Evolutionary conservation across 2,329 filamentous ascomycete species (phyloP).

Genomic region (Septoria linicola): DNA sequence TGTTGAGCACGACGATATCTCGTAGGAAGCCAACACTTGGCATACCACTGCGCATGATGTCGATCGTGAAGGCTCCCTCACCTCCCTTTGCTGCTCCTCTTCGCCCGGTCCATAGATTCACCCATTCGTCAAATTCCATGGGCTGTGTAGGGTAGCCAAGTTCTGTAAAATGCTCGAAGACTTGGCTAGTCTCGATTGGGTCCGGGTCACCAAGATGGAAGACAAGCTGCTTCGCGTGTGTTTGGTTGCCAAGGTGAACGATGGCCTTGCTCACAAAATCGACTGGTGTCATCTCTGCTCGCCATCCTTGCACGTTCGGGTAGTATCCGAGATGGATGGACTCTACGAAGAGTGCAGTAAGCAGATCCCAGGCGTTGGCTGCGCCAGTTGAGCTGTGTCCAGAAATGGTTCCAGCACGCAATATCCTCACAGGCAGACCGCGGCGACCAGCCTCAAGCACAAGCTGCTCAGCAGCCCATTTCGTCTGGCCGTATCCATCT

Average conservation of each 20-base stretch:
- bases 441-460: slow-evolving; percentile 67
- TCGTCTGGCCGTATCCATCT: slow-evolving; percentile 76
- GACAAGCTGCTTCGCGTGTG: slow-evolving; percentile 60
- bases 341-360: slow-evolving; percentile 74
- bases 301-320: slow-evolving; percentile 72
- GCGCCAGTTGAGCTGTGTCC: slow-evolving; percentile 73
- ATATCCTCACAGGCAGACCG: slow-evolving; percentile 68
- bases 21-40: slow-evolving; percentile 69
- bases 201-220: slow-evolving; percentile 74
- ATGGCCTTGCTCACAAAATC: slow-evolving; percentile 78
- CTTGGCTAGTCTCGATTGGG: slow-evolving; percentile 63
- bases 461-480: slow-evolving; percentile 77
- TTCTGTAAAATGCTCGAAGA: slow-evolving; percentile 64
- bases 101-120: slow-evolving; percentile 69
- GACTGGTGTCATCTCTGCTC: slow-evolving; percentile 79
- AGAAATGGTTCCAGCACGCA: slow-evolving; percentile 73
- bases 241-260: slow-evolving; percentile 65
- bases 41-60: slow-evolving; percentile 79
- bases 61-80: slow-evolving; percentile 71
- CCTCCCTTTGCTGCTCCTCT: slow-evolving; percentile 63
- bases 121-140: slow-evolving; percentile 71
- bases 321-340: slow-evolving; percentile 70
- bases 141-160: slow-evolving; percentile 70
- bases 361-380: slow-evolving; percentile 74
- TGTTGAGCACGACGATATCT: slow-evolving; percentile 71